Percentiles rank a stretch among this genome's conserved stretches.
phyloP scores from a whole-genome alignment of 2,329 filamentous ascomycete genomes.

The Fonsecaea multimorphosa region DNA sequence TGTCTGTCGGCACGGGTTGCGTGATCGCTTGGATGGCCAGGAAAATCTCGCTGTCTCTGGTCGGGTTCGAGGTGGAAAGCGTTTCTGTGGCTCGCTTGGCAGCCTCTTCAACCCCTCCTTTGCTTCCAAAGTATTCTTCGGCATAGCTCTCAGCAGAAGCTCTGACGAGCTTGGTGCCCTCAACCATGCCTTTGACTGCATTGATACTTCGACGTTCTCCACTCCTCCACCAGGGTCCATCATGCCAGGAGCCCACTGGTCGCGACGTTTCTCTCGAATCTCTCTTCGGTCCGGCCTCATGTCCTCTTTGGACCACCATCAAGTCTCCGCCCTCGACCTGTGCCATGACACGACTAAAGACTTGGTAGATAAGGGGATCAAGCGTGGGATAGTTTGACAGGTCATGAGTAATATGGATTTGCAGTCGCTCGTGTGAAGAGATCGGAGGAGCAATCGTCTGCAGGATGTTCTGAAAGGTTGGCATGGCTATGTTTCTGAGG shows the following conservation, averaged over 20 bases:
- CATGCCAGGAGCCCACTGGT: slow-evolving; percentile 76
- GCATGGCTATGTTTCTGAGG: slow-evolving; percentile 81
- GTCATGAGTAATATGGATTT: slow-evolving; percentile 97
- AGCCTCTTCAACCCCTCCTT: slow-evolving; percentile 80
- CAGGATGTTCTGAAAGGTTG: slow-evolving; percentile 92
- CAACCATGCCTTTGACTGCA: slow-evolving; percentile 76
- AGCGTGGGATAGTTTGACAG: slow-evolving; percentile 92
- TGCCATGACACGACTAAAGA: slow-evolving; percentile 96
- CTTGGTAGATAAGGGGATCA: slow-evolving; percentile 87
- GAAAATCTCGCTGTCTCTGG: slow-evolving; percentile 93
- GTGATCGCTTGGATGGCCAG: slow-evolving; percentile 88
- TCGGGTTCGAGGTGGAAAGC: slow-evolving; percentile 83
- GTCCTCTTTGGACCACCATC: slow-evolving; percentile 89
- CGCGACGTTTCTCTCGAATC: slow-evolving; percentile 62
- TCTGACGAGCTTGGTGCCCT: slow-evolving; percentile 88
- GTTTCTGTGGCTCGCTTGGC: slow-evolving; percentile 79
- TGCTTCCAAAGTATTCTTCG: slow-evolving; percentile 77
- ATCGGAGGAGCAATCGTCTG: slow-evolving; percentile 96
- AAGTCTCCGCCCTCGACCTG: slow-evolving; percentile 97
- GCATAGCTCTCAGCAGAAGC: slow-evolving; percentile 89
- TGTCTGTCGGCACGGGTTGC: slow-evolving; percentile 64
- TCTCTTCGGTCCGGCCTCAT: slow-evolving; percentile 76
- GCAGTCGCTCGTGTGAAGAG: slow-evolving; percentile 91
- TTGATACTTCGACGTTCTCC: slow-evolving; percentile 75
- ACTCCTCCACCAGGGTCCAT: slow-evolving; percentile 92